Base-by-base conservation (phyloP, 108 stramenopile species). In the Nannochloropsis gaditana region DNA sequence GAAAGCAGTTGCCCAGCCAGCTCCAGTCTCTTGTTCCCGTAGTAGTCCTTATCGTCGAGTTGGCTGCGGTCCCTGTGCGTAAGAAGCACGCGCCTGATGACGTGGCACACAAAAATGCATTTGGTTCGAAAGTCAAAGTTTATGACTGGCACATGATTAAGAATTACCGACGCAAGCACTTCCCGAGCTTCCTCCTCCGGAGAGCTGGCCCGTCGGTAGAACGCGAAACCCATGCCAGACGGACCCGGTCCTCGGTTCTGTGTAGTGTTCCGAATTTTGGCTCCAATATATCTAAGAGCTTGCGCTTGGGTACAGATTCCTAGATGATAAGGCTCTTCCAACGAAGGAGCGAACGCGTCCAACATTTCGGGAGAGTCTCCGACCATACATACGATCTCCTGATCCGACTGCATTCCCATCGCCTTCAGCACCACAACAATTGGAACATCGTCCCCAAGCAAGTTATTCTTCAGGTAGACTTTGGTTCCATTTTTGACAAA, bases 21-120 rank as follows among this genome's bases (percentile, higher is more conserved):
- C 91, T 99, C 99, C 83, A 99, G 90, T 15, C 99, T 91, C 88
- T 98, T 99, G 90, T 99, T 99, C 17, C 96, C 98, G 85, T 98
- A 98, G 89, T 98, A 97, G 92, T 98, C 98, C 87, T 97, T 95
- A 85, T 96, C 99, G 88, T 99, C 99, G 82, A 98, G 88, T 11
- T 92, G 85, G 85, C 91, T 87, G 82, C 94, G 95, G 44, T 97
- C 96, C 83, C 95, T 84, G 83, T 94, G 91, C 41, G 95, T 95
- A 87, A 95, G 91, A 31, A 99, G 90, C 41, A 99, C 94, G 9
- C 97, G 91, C 9, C 97, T 85, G 4, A 97, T 93, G 83, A 99
- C 95, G 88, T 98, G 96, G 15, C 96, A 95, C 43, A 50, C 47
- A 50, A 50, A 98, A 83, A 95, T 93, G 11, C 92, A 90, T 87